phyloP scores from a whole-genome alignment of 768 basidiomycete species.

The Rhodotorula paludigena region DNA sequence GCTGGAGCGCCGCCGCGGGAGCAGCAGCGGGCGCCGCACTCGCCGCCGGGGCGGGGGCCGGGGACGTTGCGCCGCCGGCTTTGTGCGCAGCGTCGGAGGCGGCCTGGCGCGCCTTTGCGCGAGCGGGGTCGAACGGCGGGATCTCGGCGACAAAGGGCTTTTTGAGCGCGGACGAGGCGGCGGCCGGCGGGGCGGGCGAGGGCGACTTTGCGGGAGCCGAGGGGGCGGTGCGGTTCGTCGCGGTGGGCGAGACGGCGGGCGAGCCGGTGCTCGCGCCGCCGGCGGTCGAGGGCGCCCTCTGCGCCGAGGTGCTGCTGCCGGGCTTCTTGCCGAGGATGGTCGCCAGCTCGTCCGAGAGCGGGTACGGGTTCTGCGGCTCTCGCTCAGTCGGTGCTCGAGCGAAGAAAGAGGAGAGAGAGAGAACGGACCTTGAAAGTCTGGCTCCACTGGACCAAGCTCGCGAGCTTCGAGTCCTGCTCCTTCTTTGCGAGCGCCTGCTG shows the following conservation, averaged over 20 bases:
- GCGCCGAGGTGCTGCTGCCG: slow-evolving; percentile 48
- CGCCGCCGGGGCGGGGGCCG: slow-evolving; percentile 39
- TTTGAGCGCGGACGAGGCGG: slow-evolving; percentile 21
- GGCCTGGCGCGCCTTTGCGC: slow-evolving; percentile 43
- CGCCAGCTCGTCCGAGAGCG: slow-evolving; percentile 85
- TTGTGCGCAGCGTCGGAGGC: slow-evolving; percentile 30
- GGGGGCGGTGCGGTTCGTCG: slow-evolving; percentile 20
- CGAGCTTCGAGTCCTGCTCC: slow-evolving; percentile 90
- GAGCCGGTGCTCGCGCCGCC: slow-evolving; percentile 12
- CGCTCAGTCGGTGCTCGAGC: neutral
- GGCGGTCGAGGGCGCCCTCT: slow-evolving; percentile 45
- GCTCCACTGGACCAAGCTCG: slow-evolving; percentile 88
- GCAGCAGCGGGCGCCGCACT: slow-evolving; percentile 53
- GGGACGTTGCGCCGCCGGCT: slow-evolving; percentile 43
- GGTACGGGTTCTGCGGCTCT: slow-evolving; percentile 76
- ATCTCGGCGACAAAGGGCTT: slow-evolving; percentile 69
- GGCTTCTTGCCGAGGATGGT: slow-evolving; percentile 82
- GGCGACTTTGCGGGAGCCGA: slow-evolving; percentile 14
- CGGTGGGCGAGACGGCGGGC: slow-evolving; percentile 27
- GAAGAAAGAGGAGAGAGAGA: neutral
- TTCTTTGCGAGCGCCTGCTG: slow-evolving; percentile 60
- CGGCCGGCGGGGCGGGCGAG: slow-evolving; percentile 21
- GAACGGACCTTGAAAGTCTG: slow-evolving; percentile 79
- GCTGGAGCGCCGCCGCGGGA: slow-evolving; percentile 42
- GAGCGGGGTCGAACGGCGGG: slow-evolving; percentile 77